These are phyloP conservation scores for Phytophthora vignae DNA, from an alignment of 352 stramenopile species.

Conservation along the genomic window DNA sequence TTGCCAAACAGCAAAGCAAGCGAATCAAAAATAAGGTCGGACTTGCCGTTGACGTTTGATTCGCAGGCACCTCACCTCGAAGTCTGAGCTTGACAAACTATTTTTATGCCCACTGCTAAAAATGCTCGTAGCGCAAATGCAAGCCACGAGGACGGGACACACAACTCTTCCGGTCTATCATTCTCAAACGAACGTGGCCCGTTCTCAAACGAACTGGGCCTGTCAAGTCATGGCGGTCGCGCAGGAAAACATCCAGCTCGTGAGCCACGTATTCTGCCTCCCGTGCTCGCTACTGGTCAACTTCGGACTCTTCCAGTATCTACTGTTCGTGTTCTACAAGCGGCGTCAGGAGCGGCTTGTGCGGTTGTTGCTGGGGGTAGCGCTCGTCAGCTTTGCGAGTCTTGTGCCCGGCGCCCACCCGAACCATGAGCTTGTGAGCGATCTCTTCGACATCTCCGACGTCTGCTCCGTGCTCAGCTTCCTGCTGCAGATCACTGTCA, in stretches of 20 bases:
- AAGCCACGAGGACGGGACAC: not conserved
- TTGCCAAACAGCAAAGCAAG: no score
- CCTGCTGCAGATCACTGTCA: slow-evolving; percentile 49
- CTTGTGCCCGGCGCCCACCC: slow-evolving; percentile 38
- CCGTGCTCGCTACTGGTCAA: slow-evolving; percentile 21
- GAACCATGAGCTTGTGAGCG: slow-evolving; percentile 22
- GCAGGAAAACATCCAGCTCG: slow-evolving; percentile 15
- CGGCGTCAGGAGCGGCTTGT: slow-evolving; percentile 25
- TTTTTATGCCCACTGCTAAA: no score
- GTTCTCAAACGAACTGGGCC: not conserved
- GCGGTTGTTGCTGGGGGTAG: slow-evolving; percentile 16
- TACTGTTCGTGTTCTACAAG: slow-evolving; percentile 25
- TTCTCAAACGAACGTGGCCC: not conserved
- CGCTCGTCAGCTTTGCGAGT: slow-evolving; percentile 28
- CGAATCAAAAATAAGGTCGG: no score
- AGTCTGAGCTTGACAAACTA: no score
- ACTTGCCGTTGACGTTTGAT: no score
- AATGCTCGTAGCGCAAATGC: not conserved
- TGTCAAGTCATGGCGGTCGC: slow-evolving; percentile 2
- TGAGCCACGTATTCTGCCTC: slow-evolving; percentile 13
- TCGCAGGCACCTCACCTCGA: no score
- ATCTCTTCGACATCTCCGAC: slow-evolving; percentile 50
- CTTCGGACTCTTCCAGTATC: slow-evolving; percentile 26
- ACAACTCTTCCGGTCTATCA: not conserved
- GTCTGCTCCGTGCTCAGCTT: slow-evolving; percentile 45